Evolutionary conservation across 164 flowering plant genomes (phyloP).

Genomic region (Warburgia ugandensis): DNA sequence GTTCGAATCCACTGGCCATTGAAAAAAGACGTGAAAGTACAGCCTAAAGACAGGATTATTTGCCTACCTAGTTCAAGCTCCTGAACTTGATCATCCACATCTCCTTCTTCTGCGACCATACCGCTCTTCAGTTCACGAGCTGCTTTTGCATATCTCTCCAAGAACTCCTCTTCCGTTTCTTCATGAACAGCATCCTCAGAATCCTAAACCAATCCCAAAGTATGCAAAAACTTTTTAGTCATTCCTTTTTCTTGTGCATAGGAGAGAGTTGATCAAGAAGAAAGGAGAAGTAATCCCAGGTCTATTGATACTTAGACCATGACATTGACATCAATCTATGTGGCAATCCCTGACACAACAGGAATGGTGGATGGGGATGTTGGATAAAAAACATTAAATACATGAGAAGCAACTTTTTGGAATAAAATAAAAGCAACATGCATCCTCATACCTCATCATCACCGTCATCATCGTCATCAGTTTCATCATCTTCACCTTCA

Average conservation of each 20-base stretch:
- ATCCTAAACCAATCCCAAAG: conserved; percentile 31
- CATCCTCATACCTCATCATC: conserved; percentile 8
- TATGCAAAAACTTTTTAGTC: not conserved
- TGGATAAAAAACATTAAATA: not conserved
- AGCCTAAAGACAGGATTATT: not conserved
- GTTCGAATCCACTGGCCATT: not conserved
- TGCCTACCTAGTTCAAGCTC: conserved; percentile 65
- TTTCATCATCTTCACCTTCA: conserved; percentile 14
- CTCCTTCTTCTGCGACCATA: conserved; percentile 52
- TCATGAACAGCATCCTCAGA: conserved; percentile 68
- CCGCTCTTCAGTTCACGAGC: conserved; percentile 47
- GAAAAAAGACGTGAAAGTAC: not conserved
- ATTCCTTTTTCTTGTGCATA: no score
- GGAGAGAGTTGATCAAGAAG: no score
- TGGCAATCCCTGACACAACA: no score
- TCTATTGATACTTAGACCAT: not conserved
- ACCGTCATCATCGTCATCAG: conserved; percentile 5
- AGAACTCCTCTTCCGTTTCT: conserved; percentile 77
- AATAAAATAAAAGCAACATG: not conserved
- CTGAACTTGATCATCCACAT: conserved; percentile 46
- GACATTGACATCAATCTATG: no score
- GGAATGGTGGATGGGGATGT: not conserved
- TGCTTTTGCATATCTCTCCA: conserved; percentile 66
- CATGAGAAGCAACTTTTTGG: not conserved
- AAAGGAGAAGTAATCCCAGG: not conserved